Percentiles rank a stretch among this genome's conserved stretches.
These are phyloP conservation scores for Phalaenopsis equestris DNA, from an alignment of 106 monocot species.

Conservation along the genomic window DNA sequence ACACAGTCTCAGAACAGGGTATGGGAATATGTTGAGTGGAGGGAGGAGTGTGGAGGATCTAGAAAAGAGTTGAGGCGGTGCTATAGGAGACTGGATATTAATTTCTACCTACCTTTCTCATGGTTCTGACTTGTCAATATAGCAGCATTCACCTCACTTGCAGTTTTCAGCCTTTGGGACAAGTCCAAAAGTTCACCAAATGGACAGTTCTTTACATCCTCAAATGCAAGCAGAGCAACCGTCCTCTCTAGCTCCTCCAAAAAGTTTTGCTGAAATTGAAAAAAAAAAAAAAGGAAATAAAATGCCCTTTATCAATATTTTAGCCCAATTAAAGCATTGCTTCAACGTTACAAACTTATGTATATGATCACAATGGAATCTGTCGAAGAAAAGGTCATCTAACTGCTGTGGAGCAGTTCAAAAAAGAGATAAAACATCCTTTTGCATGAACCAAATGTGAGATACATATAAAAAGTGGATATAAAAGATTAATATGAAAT, in stretches of 20 bases:
- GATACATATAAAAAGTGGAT: neutral
- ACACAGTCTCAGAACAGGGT: too few relatives aligned
- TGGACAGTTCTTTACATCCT: conserved; percentile 79
- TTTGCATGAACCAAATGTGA: neutral
- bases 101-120: conserved; percentile 67
- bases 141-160: conserved; percentile 95
- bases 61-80: too few relatives aligned
- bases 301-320: neutral
- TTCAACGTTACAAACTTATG: too few relatives aligned
- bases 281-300: neutral
- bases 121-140: conserved; percentile 94
- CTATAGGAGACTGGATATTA: neutral
- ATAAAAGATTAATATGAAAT: neutral
- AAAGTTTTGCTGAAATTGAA: conserved; percentile 50
- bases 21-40: too few relatives aligned
- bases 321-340: too few relatives aligned
- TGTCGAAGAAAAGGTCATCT: too few relatives aligned
- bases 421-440: neutral
- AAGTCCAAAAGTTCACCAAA: conserved; percentile 82
- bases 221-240: conserved; percentile 84
- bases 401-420: too few relatives aligned
- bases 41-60: too few relatives aligned
- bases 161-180: conserved; percentile 90
- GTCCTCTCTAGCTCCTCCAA: conserved; percentile 90
- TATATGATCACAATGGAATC: too few relatives aligned